Evolutionary conservation across 352 stramenopile species (phyloP), one percentile per base, ranked within the genome.

Genomic region (Phytophthora tentaculata): DNA sequence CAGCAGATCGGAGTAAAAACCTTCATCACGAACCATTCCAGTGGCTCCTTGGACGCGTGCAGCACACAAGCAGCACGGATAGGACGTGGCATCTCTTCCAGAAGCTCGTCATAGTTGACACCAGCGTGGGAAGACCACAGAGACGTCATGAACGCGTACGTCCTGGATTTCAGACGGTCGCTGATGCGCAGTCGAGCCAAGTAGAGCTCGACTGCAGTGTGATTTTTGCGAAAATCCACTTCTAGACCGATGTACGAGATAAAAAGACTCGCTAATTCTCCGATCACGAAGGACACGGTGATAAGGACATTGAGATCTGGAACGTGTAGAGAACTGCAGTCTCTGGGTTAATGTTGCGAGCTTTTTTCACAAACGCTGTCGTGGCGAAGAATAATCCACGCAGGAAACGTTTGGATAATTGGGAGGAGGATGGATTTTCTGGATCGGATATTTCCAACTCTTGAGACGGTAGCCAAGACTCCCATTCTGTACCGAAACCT

Each of bases 211-310:
- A 88, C 70, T 9, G 79, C 77, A 22, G 87, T 81, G 56, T 88
- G 76, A 22, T 86, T 77, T 37, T 87, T 87, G 49, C 79, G 81
- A 41, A 90, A 90, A 26, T 83, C 69, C 16, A 90, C 77, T 51
- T 90, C 77, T 23, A 86, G 74, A 23, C 79, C 74, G 52, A 84
- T 88, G 50, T 69, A 84, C n/a, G 76, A 86, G 22, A 80, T 70
- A 63, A 86, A 90, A 13, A 90, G 37, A 39, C 77, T 86, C 0
- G 77, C 74, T 3, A 86, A 63, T 54, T 88, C 77, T 3, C 74
- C 73, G 39, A 90, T 77, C 32, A 88, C 75, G 49, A 88, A 79
- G 5, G 79, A 79, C 81, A 87, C 84, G n/a, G 73, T 63, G 19
- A 88, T 64, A 1, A 88, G 64, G 73, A 72, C 17, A 86, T 71